phyloP scores from a whole-genome alignment of 352 stramenopile genomes.

The Nothophytophthora sp. region DNA sequence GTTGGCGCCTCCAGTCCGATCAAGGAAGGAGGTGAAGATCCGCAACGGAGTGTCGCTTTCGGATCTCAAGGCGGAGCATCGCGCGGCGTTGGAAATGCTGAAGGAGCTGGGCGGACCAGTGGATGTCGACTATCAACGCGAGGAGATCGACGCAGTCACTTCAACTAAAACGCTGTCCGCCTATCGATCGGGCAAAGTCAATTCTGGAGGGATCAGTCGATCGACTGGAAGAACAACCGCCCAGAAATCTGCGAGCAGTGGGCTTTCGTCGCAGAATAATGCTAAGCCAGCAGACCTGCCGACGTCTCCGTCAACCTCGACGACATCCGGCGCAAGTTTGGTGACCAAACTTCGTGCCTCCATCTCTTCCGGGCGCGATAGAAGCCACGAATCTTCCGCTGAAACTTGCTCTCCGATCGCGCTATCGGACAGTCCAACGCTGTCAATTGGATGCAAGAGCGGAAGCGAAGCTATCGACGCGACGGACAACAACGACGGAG shows the following conservation, averaged over 20 bases:
- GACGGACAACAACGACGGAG: background rate
- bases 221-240: background rate
- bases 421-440: background rate
- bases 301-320: constrained; percentile 8
- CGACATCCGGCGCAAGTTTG: constrained; percentile 30
- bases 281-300: background rate
- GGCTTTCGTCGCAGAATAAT: background rate
- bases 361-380: constrained; percentile 40
- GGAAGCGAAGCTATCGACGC: background rate
- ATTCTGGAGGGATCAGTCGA: background rate
- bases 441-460: background rate
- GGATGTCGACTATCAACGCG: constrained; percentile 37
- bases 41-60: constrained; percentile 62
- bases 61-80: constrained; percentile 77
- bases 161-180: too few species aligned
- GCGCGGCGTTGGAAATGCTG: constrained; percentile 67
- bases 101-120: constrained; percentile 68
- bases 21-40: constrained; percentile 35
- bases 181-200: background rate
- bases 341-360: constrained; percentile 56
- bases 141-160: constrained; percentile 8
- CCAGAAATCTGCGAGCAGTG: background rate
- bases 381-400: constrained; percentile 10
- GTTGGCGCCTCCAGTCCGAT: background rate
- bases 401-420: background rate